phyloP scores from a whole-genome alignment of 805 yeast genomes.

The Candida patagonica region DNA sequence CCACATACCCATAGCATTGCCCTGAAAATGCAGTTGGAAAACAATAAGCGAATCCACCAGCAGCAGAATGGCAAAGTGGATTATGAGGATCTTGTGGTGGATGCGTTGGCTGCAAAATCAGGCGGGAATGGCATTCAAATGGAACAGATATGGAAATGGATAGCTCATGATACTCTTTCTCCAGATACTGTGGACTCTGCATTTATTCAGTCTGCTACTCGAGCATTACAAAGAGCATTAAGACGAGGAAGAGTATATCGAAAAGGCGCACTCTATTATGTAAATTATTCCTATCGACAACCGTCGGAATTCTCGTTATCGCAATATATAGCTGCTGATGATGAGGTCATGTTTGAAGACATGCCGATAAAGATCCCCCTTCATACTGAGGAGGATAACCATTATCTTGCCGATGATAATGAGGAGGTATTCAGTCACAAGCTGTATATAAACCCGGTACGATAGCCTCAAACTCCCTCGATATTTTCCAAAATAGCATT shows the following conservation, averaged over 20 bases:
- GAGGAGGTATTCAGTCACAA: constrained; percentile 30
- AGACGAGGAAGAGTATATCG: constrained; percentile 27
- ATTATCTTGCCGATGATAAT: constrained; percentile 26
- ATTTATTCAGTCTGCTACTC: constrained; percentile 28
- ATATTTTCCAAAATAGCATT: constrained; percentile 8
- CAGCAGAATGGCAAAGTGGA: constrained; percentile 15
- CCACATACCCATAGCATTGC: constrained; percentile 29
- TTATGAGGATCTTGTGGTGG: constrained; percentile 28
- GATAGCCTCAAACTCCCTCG: neutral
- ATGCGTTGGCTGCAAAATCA: constrained; percentile 24
- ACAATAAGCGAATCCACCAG: constrained; percentile 17
- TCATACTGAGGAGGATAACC: constrained; percentile 20
- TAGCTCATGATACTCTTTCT: constrained; percentile 19
- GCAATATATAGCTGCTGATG: constrained; percentile 28
- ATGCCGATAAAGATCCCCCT: constrained; percentile 27
- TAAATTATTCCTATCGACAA: constrained; percentile 25
- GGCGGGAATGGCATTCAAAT: constrained; percentile 23
- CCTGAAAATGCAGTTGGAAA: constrained; percentile 26
- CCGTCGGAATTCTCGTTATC: constrained; percentile 26
- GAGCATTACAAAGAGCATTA: constrained; percentile 31
- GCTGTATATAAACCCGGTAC: neutral
- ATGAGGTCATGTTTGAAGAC: constrained; percentile 28
- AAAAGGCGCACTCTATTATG: constrained; percentile 23
- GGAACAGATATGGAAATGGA: constrained; percentile 22
- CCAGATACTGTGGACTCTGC: constrained; percentile 24